Evolutionary conservation across 1,284 basidiomycete genomes (phyloP).

Genomic region (Caloboletus inedulis): DNA sequence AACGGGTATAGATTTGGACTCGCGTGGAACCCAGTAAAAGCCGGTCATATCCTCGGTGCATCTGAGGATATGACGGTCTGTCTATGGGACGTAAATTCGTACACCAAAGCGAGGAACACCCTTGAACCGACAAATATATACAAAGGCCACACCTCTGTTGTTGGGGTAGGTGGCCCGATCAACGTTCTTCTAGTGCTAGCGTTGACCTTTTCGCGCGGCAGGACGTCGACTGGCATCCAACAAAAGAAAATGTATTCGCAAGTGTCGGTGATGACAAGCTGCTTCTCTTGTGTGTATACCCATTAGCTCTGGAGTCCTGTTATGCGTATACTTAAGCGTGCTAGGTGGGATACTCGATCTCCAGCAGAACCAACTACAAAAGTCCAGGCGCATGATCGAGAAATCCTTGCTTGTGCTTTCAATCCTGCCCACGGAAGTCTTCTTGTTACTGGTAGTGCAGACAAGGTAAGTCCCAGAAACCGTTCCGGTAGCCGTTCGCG

Average conservation of each 20-base stretch:
- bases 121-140: slow-evolving; percentile 84
- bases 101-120: slow-evolving; percentile 75
- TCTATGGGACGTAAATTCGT: slow-evolving; percentile 93
- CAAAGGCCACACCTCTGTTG: slow-evolving; percentile 85
- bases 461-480: slow-evolving; percentile 62
- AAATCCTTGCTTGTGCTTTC: slow-evolving; percentile 91
- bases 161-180: slow-evolving; percentile 62
- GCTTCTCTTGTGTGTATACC: slow-evolving; percentile 73
- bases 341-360: slow-evolving; percentile 90
- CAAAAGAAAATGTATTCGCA: slow-evolving; percentile 83
- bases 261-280: slow-evolving; percentile 97
- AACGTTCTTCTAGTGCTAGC: neutral
- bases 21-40: slow-evolving; percentile 83
- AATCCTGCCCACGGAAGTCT: slow-evolving; percentile 82
- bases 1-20: slow-evolving; percentile 73
- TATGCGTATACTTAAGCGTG: slow-evolving; percentile 8
- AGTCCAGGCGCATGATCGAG: slow-evolving; percentile 85
- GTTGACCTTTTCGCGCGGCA: slow-evolving; percentile 35
- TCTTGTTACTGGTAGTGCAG: slow-evolving; percentile 90
- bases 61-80: slow-evolving; percentile 97
- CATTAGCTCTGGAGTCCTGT: slow-evolving; percentile 8
- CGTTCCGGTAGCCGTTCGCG: neutral
- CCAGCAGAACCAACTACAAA: slow-evolving; percentile 67
- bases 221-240: slow-evolving; percentile 97
- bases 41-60: slow-evolving; percentile 87